These are phyloP conservation scores for Malus hybrid DNA, from an alignment of 331 rosid genomes.

Conservation along the genomic window DNA sequence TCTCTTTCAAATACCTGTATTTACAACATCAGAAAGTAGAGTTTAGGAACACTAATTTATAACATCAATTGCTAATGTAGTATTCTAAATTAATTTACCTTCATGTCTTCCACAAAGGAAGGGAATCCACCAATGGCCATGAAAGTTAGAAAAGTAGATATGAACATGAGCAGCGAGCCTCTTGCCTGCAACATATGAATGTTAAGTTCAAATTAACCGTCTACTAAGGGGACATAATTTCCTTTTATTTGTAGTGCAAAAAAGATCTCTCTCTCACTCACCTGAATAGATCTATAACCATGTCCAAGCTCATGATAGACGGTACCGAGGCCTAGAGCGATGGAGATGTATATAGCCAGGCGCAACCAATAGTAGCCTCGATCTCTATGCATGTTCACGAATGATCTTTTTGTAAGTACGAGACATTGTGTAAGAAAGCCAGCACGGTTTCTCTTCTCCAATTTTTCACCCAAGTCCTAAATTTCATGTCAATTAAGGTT, in stretches of 20 bases:
- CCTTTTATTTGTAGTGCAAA: background rate
- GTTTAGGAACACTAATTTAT: background rate
- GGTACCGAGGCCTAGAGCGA: constrained; percentile 40
- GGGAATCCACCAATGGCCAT: constrained; percentile 87
- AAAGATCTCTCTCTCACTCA: background rate
- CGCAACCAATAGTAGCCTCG: constrained; percentile 71
- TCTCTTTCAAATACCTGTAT: constrained; percentile 52
- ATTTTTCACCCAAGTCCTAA: constrained; percentile 1
- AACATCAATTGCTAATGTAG: background rate
- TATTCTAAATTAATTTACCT: constrained; percentile 13
- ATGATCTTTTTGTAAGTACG: constrained; percentile 45
- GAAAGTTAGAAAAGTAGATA: constrained; percentile 52
- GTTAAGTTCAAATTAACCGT: too few relatives aligned
- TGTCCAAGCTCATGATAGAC: constrained; percentile 26
- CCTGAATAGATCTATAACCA: constrained; percentile 32
- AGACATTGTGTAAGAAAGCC: constrained; percentile 35
- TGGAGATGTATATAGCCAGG: constrained; percentile 25
- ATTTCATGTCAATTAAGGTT: background rate
- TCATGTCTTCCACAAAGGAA: constrained; percentile 76
- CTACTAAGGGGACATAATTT: too few relatives aligned
- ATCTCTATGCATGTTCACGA: constrained; percentile 57
- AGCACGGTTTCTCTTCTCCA: constrained; percentile 32
- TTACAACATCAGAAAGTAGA: background rate
- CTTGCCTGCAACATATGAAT: constrained; percentile 36
- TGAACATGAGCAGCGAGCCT: constrained; percentile 33